Evolutionary conservation across 2,329 filamentous ascomycete genomes (phyloP), one percentile per base, ranked within the genome.

Genomic region (Capronia americana): DNA sequence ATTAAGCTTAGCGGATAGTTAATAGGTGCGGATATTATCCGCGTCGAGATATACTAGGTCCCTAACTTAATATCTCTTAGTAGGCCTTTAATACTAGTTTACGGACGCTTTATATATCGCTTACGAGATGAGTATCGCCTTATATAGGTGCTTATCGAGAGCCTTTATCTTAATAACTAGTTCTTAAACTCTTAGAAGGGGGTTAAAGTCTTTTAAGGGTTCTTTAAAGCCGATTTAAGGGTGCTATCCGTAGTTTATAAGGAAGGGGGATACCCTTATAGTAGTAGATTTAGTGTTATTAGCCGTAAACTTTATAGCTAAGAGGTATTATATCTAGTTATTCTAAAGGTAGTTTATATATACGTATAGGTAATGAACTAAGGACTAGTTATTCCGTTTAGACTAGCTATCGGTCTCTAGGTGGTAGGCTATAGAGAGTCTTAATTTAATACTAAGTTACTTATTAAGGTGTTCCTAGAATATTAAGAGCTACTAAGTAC

Each of bases 391-490:
- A 12, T 12, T 17, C 6, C 17, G 2, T 20, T 56, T n/a, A 10
- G 24, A 56, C 26, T 56, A 30, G 6, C 53, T 20, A 34, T 56
- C 10, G 10, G 53, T 56, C 28, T 56, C 17, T 12, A 28, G n/a
- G n/a, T 56, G n/a, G 28, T 32, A 56, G 3, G 53, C n/a, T 32
- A 34, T 17, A 6, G 53, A 56, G 5, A 56, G 24, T 10, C 28
- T 32, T 17, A 6, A 17, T 11, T 20, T n/a, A 24, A 56, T 56
- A 4, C 17, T 7, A 12, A 56, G n/a, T 6, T 28, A 14, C n/a
- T 56, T 4, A 20, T 34, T 30, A 14, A 56, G 26, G 17, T 56
- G 32, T 56, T 56, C 32, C 53, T 46, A 46, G 41, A 46, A 46
- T 20, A 14, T 20, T 46, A 46, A 46, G 12, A 46, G 41, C 41